Evolutionary conservation across 83 land plant species (phyloP), one percentile per base, ranked within the genome.

Genomic region (Thuja plicata): DNA sequence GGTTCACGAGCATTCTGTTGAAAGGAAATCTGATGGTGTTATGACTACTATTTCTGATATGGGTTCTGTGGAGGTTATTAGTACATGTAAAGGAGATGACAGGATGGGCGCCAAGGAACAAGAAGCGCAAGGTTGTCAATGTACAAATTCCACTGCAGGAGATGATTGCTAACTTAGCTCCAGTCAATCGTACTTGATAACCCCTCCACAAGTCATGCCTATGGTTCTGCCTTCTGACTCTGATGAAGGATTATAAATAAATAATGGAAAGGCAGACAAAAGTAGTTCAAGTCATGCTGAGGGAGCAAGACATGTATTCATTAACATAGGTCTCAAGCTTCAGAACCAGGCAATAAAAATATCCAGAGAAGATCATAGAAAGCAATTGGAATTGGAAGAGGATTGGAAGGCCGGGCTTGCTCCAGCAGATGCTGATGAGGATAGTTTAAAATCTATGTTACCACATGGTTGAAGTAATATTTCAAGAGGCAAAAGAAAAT

Each of bases 131-230:
- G 91, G 88, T 87, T 91, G 91, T 89, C 57, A 89, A 8, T 89
- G 80, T 77, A 11, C 80, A 77, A 37, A 87, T 92, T 79, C 93
- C 21, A 74, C 88, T 34, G 10, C 37, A 35, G 80, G 24, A 80
- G 11, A 91, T 62, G 87, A 89, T 84, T 92, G 90, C 78, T 92
- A 91, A 76, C 91, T 62, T 30, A 73, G 87, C 70, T 71, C 52
- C 3, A 85, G 92, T 48, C 93, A 94, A 60, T 93, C 91, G 10
- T 96, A 96, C 88, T 89, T 98, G 85, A 90, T 97, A 40, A 98
- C 98, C 82, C 99, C 99, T n/a, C 94, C 93, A 35, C 99, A 98
- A 89, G 93, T 96, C 35, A 88, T 96, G 88, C 89, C 90, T 86
- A 92, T 94, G 34, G 91, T 70, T 86, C 83, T 90, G 11, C 93